Evolutionary conservation across 1,284 basidiomycete genomes (phyloP).

Genomic region (Trametes hirsuta): DNA sequence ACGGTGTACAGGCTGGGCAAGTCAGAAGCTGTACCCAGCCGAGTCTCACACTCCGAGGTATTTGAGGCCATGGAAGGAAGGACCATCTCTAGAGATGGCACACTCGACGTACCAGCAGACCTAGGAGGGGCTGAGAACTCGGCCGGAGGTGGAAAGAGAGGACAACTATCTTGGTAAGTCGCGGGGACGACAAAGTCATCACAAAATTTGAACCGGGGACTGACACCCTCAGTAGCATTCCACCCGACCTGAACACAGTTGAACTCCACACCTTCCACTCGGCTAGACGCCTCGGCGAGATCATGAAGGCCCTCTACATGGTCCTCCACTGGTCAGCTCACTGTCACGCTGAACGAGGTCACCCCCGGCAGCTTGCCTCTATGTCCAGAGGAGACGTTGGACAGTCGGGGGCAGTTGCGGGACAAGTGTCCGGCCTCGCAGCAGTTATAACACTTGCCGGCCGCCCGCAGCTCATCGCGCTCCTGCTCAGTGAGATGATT

Average conservation of each 20-base stretch:
- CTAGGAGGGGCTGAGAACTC: no score
- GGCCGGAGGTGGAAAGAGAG: no score
- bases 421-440: conserved; percentile 17
- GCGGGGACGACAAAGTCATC: no score
- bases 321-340: neutral
- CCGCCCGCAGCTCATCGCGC: conserved; percentile 9
- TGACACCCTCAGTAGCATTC: no score
- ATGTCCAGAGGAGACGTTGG: neutral
- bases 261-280: neutral
- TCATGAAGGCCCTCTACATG: conserved; percentile 1
- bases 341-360: conserved; percentile 24
- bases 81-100: no score
- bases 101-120: no score
- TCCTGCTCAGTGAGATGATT: conserved; percentile 8
- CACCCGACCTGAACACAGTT: neutral
- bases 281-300: neutral
- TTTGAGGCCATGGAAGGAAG: no score
- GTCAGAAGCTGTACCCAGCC: no score
- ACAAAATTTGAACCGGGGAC: no score
- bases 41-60: no score
- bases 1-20: no score
- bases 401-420: conserved; percentile 16
- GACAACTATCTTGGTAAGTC: no score
- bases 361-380: conserved; percentile 30
- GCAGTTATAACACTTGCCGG: conserved; percentile 25